Conservation (phyloP, 352 stramenopile genomes). For the Globisporangium spinosum region DNA sequence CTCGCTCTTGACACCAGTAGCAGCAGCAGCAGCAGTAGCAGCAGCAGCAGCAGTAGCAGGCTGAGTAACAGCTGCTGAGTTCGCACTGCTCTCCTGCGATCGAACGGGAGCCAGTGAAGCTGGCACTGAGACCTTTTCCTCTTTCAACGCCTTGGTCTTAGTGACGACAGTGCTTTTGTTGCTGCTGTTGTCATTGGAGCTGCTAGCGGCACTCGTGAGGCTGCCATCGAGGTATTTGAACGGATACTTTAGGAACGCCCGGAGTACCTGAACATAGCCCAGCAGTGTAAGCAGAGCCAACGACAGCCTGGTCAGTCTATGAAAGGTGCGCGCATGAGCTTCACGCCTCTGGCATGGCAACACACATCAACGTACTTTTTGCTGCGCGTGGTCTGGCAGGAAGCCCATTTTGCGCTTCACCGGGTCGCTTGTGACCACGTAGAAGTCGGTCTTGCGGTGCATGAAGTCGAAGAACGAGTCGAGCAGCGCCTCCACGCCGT, state of each 20-base stretch:
- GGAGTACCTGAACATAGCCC: constrained; percentile 30
- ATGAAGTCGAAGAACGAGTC: constrained; percentile 97
- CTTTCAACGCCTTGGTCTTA: not conserved
- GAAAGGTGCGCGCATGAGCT: not conserved
- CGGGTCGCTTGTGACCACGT: constrained; percentile 68
- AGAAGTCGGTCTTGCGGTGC: constrained; percentile 98
- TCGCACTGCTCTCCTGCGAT: not conserved
- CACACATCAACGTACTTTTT: constrained; percentile 29
- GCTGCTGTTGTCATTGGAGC: not conserved
- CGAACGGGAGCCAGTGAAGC: not conserved
- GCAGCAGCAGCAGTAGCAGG: not conserved
- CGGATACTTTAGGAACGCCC: constrained; percentile 64
- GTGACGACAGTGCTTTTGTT: not conserved
- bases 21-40: not conserved
- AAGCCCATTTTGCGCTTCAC: constrained; percentile 56
- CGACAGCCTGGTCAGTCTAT: not conserved
- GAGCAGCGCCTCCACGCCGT: constrained; percentile 94
- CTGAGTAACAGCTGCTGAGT: not conserved
- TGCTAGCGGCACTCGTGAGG: not conserved
- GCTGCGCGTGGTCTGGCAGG: constrained; percentile 48
- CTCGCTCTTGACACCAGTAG: not conserved
- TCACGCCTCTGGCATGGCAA: not conserved
- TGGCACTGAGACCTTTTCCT: not conserved
- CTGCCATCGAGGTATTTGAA: constrained; percentile 46
- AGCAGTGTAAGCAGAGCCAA: not conserved